Evolutionary conservation across 2,329 filamentous ascomycete species (phyloP), one percentile per base, ranked within the genome.

Genomic region (Phoma sp.): DNA sequence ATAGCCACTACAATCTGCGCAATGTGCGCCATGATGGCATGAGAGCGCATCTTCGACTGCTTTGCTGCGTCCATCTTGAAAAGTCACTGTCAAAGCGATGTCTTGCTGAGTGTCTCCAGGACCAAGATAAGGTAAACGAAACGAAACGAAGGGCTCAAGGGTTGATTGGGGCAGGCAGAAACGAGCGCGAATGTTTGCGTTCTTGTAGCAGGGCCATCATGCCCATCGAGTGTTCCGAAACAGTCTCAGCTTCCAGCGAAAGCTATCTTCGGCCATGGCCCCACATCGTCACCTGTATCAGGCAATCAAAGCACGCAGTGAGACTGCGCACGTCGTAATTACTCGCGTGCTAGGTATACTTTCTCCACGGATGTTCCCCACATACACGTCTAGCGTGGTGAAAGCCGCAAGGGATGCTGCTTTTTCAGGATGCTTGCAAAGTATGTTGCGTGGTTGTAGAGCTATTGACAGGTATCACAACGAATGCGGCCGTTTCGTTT

Each of bases 1-100:
- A 85, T 47, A 14, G 75, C 74, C 11, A 84, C 57, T 13, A 82
- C 58, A n/a, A 67, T 38, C 52, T 70, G 66, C 1, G 59, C 53
- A n/a, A 41, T 49, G 47, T 70, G 66, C 37, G 67, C 37, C 18
- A 61, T 45, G 2, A 67, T 24, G 5, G 59, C 60, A 37, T 59
- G 64, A 25, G 59, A 40, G 33, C 45, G 40, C 49, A 38, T 43
- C 10, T 42, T 43, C 23, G 33, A 30, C n/a, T 52, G 48, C 54
- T 49, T 23, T 38, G 40, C 37, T 36, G 10, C 48, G 6, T 46
- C 41, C 54, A 57, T 57, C 18, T 25, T 46, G 37, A 49, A 43
- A 46, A 45, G 33, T 40, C 41, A 47, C 46, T 42, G 27, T 50
- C 47, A 47, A 49, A 47, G 41, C 24, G 42, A 14, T 32, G 23